These are phyloP conservation scores for Violaceomyces palustris DNA, from an alignment of 1,284 basidiomycete genomes.

Conservation along the genomic window DNA sequence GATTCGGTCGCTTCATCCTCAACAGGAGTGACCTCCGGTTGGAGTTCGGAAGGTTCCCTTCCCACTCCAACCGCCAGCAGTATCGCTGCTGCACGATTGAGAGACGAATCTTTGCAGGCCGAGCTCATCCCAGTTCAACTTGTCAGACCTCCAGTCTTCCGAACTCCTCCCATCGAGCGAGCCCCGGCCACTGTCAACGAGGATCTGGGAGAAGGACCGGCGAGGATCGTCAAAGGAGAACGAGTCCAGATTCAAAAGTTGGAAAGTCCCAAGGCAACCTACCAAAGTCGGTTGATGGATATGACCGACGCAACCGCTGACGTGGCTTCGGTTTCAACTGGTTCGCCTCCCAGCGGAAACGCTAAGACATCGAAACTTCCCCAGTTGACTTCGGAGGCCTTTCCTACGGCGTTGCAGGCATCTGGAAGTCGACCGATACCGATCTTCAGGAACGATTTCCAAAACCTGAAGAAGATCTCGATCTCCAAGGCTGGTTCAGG, in stretches of 20 bases:
- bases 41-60: constrained; percentile 25
- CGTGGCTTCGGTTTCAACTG: too few species aligned
- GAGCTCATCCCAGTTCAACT: constrained; percentile 20
- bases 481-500: constrained; percentile 2
- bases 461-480: constrained; percentile 26
- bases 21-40: constrained; percentile 3
- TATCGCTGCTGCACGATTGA: constrained; percentile 17
- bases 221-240: neutral
- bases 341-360: neutral
- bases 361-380: constrained; percentile 15
- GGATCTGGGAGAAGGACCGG: neutral
- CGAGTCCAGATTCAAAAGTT: too few species aligned
- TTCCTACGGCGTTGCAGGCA: constrained; percentile 15
- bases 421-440: constrained; percentile 17
- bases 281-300: too few species aligned
- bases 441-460: constrained; percentile 25
- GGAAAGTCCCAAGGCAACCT: too few species aligned
- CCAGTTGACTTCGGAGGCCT: constrained; percentile 14
- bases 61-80: constrained; percentile 36
- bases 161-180: neutral
- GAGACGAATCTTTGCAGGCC: constrained; percentile 9
- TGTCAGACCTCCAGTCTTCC: constrained; percentile 10
- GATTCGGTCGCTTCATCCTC: neutral
- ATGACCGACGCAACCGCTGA: too few species aligned
- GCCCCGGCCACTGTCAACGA: neutral